Base-by-base conservation (phyloP, 1,284 basidiomycete species). In the Pseudozyma sp. region DNA sequence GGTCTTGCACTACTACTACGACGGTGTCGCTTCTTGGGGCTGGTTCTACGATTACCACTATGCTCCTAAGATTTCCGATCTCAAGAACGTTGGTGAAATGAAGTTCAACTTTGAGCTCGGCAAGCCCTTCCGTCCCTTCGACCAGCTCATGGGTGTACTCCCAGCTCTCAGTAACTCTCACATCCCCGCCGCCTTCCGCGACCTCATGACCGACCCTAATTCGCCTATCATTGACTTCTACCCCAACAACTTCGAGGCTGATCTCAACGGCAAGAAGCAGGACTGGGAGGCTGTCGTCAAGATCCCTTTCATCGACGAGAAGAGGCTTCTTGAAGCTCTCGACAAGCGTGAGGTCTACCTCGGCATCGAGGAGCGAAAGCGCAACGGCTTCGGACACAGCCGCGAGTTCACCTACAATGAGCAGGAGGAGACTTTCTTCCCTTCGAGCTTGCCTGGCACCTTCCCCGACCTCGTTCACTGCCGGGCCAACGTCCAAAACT, bases 1-100 rank as follows among this genome's bases (percentile, higher is more conserved):
- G 97, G 94, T 99, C 36, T 92, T 99, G 90, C 92, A 95, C 85
- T 99, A 99, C 86, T 99, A 99, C 86, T 98, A 98, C 86, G 91
- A 92, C 74, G 96, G 96, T 39, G 95, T 97, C 14, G 93, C 93
- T 2, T 95, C 94, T 6, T 99, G 96, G 96, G 90, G 93, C 31
- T 99, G 97, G 97, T 99, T 97, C 88, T 99, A 98, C 87, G 88
- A 95, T 84, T 98, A 97, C 85, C 96, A 99, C 85, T 99, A 97
- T 85, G 92, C 96, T 0, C 83, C 83, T 51, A 81, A 78, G 65
- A 81, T 85, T 45, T 79, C 96, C 93, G 96, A 99, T 86, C 86
- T 99, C 51, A 89, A 88, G 77, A 89, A 89, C 36, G 88, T 97
- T 34, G 90, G 90, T 60, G 86, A 92, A 52, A 92, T 96, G 90